Evolutionary conservation across 768 basidiomycete genomes (phyloP).

Genomic region (Lactarius sp.): DNA sequence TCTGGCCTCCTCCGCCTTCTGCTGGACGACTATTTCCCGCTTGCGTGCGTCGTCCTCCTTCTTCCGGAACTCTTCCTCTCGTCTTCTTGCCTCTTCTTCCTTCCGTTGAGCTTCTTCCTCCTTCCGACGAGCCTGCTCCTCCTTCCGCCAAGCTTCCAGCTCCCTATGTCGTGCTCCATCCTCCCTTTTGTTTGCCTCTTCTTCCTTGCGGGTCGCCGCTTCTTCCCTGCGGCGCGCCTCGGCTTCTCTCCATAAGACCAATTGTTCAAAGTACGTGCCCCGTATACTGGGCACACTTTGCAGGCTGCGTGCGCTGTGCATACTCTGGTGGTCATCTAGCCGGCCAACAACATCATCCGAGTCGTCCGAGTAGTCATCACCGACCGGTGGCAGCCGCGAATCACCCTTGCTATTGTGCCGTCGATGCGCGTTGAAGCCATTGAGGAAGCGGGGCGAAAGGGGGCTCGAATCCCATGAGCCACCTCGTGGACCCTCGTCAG

Average conservation of each 20-base stretch:
- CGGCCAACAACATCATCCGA: slow-evolving; percentile 21
- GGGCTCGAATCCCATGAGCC: slow-evolving; percentile 16
- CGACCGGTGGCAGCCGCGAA: slow-evolving; percentile 5
- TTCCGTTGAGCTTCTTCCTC: too few relatives aligned
- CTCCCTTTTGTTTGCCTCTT: slow-evolving; percentile 25
- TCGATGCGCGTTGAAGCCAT: slow-evolving; percentile 11
- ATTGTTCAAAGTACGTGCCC: slow-evolving; percentile 17
- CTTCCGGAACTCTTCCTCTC: too few relatives aligned
- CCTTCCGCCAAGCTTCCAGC: too few relatives aligned
- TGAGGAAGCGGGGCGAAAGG: slow-evolving; percentile 15
- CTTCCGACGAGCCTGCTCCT: too few relatives aligned
- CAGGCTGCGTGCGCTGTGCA: neutral
- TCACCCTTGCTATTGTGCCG: slow-evolving; percentile 20
- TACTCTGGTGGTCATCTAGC: slow-evolving; percentile 9
- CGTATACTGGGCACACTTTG: slow-evolving; percentile 18
- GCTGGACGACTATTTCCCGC: slow-evolving; percentile 10
- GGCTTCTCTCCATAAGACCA: too few relatives aligned
- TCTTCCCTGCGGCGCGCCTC: neutral
- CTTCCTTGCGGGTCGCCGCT: slow-evolving; percentile 26
- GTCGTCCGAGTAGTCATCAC: slow-evolving; percentile 11
- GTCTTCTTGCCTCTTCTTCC: too few relatives aligned
- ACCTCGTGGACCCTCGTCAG: slow-evolving; percentile 19
- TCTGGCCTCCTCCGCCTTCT: neutral
- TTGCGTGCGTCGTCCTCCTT: neutral
- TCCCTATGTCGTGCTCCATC: neutral